Evolutionary conservation across 495 filamentous ascomycete species (phyloP).

Genomic region (Aspergillus campestris): DNA sequence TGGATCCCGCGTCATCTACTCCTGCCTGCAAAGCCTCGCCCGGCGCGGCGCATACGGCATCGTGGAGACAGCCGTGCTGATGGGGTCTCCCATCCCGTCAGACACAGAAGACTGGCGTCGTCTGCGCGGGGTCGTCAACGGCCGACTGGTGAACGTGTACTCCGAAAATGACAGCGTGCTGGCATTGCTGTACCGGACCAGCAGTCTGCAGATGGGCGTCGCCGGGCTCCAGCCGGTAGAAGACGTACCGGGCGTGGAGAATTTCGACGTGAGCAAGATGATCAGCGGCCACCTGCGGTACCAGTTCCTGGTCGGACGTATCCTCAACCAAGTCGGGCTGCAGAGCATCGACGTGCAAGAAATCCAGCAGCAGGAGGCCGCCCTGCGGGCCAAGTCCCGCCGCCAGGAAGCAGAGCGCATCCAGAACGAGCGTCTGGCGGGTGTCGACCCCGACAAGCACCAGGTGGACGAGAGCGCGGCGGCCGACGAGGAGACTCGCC

Average conservation of each 20-base stretch:
- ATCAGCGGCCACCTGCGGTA: slow-evolving; percentile 69
- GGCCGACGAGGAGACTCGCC: slow-evolving; percentile 24
- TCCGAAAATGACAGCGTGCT: slow-evolving; percentile 71
- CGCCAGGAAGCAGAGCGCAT: slow-evolving; percentile 40
- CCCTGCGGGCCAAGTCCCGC: slow-evolving; percentile 48
- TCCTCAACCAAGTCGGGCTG: slow-evolving; percentile 60
- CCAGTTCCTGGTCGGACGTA: slow-evolving; percentile 57
- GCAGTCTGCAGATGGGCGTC: slow-evolving; percentile 66
- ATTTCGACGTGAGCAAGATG: slow-evolving; percentile 63
- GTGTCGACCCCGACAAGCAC: slow-evolving; percentile 28
- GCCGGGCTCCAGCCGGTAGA: slow-evolving; percentile 63
- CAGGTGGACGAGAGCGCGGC: slow-evolving; percentile 24
- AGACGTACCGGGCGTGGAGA: slow-evolving; percentile 61
- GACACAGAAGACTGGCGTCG: slow-evolving; percentile 55
- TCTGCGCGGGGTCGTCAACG: slow-evolving; percentile 63
- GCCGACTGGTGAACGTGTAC: slow-evolving; percentile 69
- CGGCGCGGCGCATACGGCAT: slow-evolving; percentile 76
- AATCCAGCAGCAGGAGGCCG: slow-evolving; percentile 51
- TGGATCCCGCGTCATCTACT: slow-evolving; percentile 83
- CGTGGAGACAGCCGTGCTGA: slow-evolving; percentile 74
- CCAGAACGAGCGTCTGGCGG: slow-evolving; percentile 39
- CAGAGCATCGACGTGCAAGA: slow-evolving; percentile 50
- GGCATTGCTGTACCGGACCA: slow-evolving; percentile 68
- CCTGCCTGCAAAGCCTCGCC: slow-evolving; percentile 67
- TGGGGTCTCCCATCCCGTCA: slow-evolving; percentile 74